phyloP scores from a whole-genome alignment of 2,329 filamentous ascomycete species.

The Aureobasidium uvarum region DNA sequence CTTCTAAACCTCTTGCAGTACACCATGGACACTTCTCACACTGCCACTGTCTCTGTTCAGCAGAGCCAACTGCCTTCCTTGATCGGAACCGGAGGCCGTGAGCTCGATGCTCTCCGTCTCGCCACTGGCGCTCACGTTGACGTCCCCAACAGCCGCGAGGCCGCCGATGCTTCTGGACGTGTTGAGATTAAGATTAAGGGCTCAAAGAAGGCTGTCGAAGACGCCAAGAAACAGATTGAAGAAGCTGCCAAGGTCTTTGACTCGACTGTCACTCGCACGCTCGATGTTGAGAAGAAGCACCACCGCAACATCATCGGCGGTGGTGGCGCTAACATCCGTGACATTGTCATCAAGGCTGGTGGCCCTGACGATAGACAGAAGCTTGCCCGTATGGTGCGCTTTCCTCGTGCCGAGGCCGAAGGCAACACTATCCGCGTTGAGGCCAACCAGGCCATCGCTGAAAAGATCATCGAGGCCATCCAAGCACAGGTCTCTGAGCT shows the following conservation, averaged over 20 bases:
- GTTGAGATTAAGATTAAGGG: conserved; percentile 92
- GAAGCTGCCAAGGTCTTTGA: conserved; percentile 86
- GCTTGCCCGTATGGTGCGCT: conserved; percentile 86
- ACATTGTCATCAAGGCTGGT: conserved; percentile 82
- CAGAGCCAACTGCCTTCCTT: conserved; percentile 91
- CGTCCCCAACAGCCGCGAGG: conserved; percentile 77
- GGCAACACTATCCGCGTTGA: conserved; percentile 79
- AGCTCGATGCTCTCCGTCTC: conserved; percentile 85
- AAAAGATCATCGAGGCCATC: conserved; percentile 83
- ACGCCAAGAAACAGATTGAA: conserved; percentile 85
- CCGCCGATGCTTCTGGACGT: conserved; percentile 60
- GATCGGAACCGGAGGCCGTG: conserved; percentile 85
- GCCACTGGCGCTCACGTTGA: conserved; percentile 86
- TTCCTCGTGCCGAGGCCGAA: conserved; percentile 80
- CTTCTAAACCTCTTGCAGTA: conserved; percentile 86
- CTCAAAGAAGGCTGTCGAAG: conserved; percentile 83
- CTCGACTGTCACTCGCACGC: conserved; percentile 76
- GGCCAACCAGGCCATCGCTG: conserved; percentile 77
- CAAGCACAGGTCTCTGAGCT: conserved; percentile 77
- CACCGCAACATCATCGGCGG: conserved; percentile 87
- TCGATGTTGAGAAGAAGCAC: conserved; percentile 93
- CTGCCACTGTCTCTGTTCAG: conserved; percentile 76
- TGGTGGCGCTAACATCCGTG: conserved; percentile 82
- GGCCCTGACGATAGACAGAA: conserved; percentile 83
- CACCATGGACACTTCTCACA: conserved; percentile 81